phyloP scores from a whole-genome alignment of 2,329 filamentous ascomycete genomes.

The Zymoseptoria crescenta region DNA sequence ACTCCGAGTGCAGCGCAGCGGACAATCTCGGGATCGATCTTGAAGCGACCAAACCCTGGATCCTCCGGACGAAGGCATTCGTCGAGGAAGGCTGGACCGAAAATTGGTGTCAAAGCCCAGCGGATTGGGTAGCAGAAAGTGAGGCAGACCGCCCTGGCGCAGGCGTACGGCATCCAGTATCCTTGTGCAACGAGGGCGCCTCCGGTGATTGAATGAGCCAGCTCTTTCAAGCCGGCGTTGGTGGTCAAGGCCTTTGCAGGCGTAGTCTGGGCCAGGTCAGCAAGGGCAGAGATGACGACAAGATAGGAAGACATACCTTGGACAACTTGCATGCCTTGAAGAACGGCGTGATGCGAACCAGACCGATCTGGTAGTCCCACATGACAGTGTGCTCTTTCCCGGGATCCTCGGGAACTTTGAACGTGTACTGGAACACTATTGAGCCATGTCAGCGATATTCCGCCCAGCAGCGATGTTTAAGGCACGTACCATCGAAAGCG shows the following conservation, averaged over 20 bases:
- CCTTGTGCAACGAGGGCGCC: slow-evolving; percentile 87
- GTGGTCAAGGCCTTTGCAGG: slow-evolving; percentile 64
- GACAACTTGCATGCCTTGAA: slow-evolving; percentile 85
- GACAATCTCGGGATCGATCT: slow-evolving; percentile 35
- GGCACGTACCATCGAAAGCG: slow-evolving; percentile 69
- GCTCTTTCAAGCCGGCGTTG: slow-evolving; percentile 78
- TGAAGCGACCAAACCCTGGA: slow-evolving; percentile 45
- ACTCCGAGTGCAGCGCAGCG: slow-evolving; percentile 32
- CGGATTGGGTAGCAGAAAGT: slow-evolving; percentile 86
- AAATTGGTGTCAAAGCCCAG: slow-evolving; percentile 79
- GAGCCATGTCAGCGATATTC: slow-evolving; percentile 4
- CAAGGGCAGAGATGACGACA: slow-evolving; percentile 1
- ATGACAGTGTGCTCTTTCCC: slow-evolving; percentile 57
- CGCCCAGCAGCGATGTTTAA: not conserved
- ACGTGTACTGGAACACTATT: slow-evolving; percentile 76
- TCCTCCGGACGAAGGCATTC: slow-evolving; percentile 60
- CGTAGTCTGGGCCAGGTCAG: slow-evolving; percentile 57
- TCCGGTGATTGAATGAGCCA: slow-evolving; percentile 90
- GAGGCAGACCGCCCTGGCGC: slow-evolving; percentile 76
- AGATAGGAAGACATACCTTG: slow-evolving; percentile 59
- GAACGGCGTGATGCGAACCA: slow-evolving; percentile 88
- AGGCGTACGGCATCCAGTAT: slow-evolving; percentile 92
- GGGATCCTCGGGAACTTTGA: slow-evolving; percentile 58
- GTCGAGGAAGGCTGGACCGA: slow-evolving; percentile 71
- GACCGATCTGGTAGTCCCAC: slow-evolving; percentile 95